Evolutionary conservation across 345 rosid genomes (phyloP), one percentile per base, ranked within the genome.

Genomic region (Citrus trifoliata): DNA sequence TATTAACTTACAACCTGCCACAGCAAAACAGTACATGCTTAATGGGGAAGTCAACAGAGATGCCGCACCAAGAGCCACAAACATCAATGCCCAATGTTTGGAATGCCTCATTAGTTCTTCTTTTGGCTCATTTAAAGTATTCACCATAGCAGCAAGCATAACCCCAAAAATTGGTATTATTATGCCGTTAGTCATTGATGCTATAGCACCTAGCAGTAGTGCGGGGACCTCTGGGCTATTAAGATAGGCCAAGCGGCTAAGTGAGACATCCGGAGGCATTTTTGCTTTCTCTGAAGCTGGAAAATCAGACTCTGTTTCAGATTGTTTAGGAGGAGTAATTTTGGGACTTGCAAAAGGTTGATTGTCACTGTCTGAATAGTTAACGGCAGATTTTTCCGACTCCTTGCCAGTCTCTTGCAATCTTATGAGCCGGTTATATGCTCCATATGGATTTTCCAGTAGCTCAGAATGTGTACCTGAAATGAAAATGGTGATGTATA

Each of bases 401-500:
- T 70, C 67, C 33, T 72, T 64, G 51, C 77, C 71, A 27, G 80
- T 75, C 28, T 85, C 86, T 80, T 88, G 91, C 75, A 86, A 61
- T 25, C 82, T 56, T 73, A 82, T 72, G 51, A 86, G 86, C 70
- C 82, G 86, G 24, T 83, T 77, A 60, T 86, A 88, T 48, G 85
- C 83, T 82, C 91, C 89, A 27, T 80, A 74, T 22, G 85, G 83
- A 80, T 86, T 82, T 32, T 46, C 30, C n/a, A 79, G 67, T 66
- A 88, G 79, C 69, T 83, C 88, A 21, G 79, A 78, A 53, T 86
- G 89, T 35, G 88, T 75, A 55, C 85, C 87, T 85, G 75, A 35
- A 5, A 74, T 7, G 22, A 51, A 25, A 63, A 67, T 37, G 13
- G 27, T 59, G 67, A 46, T 14, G 19, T 7, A 66, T 18, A 67